Base-by-base conservation (phyloP, 345 rosid genomes). In the Passiflora organensis region DNA sequence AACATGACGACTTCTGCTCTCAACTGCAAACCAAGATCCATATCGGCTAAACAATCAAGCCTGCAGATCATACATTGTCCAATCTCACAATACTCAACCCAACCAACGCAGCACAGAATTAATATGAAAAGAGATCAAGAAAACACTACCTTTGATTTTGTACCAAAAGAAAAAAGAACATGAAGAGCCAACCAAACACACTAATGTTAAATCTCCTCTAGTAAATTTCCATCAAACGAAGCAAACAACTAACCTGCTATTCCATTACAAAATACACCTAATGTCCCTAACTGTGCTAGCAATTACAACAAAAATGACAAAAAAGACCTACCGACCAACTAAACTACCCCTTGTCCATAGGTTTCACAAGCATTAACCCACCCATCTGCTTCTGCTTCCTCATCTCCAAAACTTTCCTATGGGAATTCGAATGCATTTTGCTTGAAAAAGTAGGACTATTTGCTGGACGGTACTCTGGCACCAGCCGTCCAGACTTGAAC, bases 401-500 rank as follows among this genome's bases (percentile, higher is more conserved):
- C 86, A 88, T 88, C 61, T 88, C 96, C 47, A 88, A 23, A 53
- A 88, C 80, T 76, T 80, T 88, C 67, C 90, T 59, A 63, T 88
- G 96, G 13, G 94, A 88, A 65, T 88, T 88, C 17, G 96, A 88
- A 58, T 88, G 96, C 72, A 78, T 28, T 9, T 80, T 73, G 23
- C 51, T 70, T 2, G 82, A 72, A 52, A 80, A 88, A 12, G 89
- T 75, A 1, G 96, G 96, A 53, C 96, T 88, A 43, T 68, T 78
- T 0, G 91, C 94, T 0, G 96, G 96, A 46, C 94, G 72, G 62
- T 88, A 88, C 75, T 88, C 96, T 0, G 89, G 90, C 55, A 85
- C 94, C 21, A 88, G 70, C 53, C 96, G 68, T 1, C 96, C 96
- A 0, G 94, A 88, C 78, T 88, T 88, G 49, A 43, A 88, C 72